These are phyloP conservation scores for Closterium sp. DNA, from an alignment of 139 green algal species.

Conservation along the genomic window DNA sequence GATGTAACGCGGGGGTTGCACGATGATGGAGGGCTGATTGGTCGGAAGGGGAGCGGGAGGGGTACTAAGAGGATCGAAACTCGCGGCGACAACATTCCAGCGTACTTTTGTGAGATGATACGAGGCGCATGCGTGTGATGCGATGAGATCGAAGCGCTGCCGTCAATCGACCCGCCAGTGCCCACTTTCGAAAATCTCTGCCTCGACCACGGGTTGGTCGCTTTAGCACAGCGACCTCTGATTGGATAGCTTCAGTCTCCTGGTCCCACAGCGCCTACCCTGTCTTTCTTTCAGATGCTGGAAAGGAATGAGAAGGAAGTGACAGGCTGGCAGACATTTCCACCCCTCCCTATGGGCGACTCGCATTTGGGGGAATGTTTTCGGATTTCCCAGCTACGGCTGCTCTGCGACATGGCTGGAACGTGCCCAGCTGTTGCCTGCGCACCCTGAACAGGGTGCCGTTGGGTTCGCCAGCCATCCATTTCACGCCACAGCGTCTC, in stretches of 20 bases:
- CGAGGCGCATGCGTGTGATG: not conserved
- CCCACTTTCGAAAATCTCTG: not conserved
- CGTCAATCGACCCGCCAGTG: not conserved
- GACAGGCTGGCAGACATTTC: not conserved
- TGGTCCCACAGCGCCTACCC: too few species aligned
- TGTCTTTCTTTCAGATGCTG: not conserved
- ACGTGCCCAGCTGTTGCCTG: not conserved
- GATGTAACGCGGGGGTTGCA: not conserved
- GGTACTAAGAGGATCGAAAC: not conserved
- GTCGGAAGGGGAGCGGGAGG: not conserved
- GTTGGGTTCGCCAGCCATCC: not conserved
- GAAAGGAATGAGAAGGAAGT: not conserved
- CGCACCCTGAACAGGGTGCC: not conserved
- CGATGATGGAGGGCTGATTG: not conserved
- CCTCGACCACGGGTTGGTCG: too few species aligned
- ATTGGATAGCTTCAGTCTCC: too few species aligned
- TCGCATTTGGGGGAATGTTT: not conserved
- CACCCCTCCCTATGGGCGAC: not conserved
- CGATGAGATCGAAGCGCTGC: not conserved
- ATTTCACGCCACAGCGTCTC: not conserved
- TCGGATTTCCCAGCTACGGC: not conserved
- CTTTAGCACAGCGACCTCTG: too few species aligned
- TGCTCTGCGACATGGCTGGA: not conserved
- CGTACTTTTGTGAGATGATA: not conserved
- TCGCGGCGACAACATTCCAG: not conserved